A percentile compares a stretch with the other conserved stretches of the same genome.
phyloP scores from a whole-genome alignment of 1,139 yeast genomes.

The Candida sp. region DNA sequence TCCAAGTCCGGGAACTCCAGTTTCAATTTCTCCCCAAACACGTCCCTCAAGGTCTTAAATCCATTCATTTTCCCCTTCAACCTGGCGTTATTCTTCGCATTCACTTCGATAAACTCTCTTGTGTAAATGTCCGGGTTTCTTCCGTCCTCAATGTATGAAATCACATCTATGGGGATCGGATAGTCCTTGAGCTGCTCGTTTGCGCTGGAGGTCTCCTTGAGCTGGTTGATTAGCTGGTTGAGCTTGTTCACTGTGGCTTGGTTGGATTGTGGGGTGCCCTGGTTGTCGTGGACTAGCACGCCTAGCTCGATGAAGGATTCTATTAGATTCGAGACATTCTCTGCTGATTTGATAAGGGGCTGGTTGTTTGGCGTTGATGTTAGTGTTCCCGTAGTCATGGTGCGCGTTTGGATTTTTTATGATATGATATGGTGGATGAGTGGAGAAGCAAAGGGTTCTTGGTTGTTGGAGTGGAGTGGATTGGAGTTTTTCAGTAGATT shows the following conservation, averaged over 20 bases:
- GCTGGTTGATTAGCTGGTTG: conserved; percentile 43
- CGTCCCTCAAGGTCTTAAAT: conserved; percentile 59
- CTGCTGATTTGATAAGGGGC: conserved; percentile 55
- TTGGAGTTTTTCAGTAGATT: neutral
- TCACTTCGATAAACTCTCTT: conserved; percentile 93
- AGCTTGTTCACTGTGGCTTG: conserved; percentile 46
- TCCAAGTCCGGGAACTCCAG: conserved; percentile 80
- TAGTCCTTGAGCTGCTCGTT: conserved; percentile 28
- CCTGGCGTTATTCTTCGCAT: conserved; percentile 86
- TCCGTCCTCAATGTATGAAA: conserved; percentile 92
- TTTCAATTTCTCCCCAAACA: conserved; percentile 68
- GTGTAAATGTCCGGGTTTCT: conserved; percentile 97
- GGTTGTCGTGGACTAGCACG: conserved; percentile 90
- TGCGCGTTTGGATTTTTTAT: conserved; percentile 29
- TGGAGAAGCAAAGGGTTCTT: too few species aligned
- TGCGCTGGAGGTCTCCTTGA: conserved; percentile 23
- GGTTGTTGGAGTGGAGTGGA: too few species aligned
- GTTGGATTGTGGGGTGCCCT: conserved; percentile 68
- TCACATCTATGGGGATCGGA: conserved; percentile 76
- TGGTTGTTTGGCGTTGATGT: conserved; percentile 28
- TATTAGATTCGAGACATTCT: conserved; percentile 70
- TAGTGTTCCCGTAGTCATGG: conserved; percentile 4
- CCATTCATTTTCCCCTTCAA: conserved; percentile 82
- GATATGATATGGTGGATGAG: neutral
- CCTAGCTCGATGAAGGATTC: conserved; percentile 90